These are phyloP conservation scores for Clarkia xantiana DNA, from an alignment of 345 rosid species.

Conservation along the genomic window DNA sequence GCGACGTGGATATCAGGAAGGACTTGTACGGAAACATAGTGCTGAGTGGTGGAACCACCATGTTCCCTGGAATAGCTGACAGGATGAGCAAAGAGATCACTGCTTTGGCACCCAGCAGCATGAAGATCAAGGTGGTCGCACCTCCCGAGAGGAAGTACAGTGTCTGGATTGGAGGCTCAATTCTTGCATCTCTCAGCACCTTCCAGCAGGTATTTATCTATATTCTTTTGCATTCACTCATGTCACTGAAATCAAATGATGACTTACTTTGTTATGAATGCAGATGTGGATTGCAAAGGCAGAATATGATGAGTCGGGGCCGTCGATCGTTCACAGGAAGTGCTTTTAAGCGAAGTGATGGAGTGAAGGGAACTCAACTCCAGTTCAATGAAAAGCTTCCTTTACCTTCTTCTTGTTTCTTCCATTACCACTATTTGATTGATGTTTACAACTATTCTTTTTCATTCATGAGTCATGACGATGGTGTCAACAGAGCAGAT, in stretches of 20 bases:
- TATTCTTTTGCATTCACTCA: no score
- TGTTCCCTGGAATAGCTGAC: constrained; percentile 62
- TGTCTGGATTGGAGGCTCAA: constrained; percentile 54
- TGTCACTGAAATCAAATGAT: no score
- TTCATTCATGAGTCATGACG: no score
- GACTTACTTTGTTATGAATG: no score
- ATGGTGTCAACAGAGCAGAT: no score
- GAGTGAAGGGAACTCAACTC: no score
- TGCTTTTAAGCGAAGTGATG: constrained; percentile 13
- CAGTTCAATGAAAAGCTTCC: no score
- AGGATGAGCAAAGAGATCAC: constrained; percentile 73
- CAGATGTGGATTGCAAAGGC: constrained; percentile 42
- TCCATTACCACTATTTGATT: no score
- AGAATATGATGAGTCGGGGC: constrained; percentile 38
- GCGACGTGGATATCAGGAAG: constrained; percentile 53
- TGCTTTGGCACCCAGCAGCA: constrained; percentile 53
- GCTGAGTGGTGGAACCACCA: constrained; percentile 54
- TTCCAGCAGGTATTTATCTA: constrained; percentile 74
- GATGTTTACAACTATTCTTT: no score
- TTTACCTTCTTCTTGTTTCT: no score
- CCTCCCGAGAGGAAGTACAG: constrained; percentile 53
- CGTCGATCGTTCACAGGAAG: constrained; percentile 37
- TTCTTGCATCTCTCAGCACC: constrained; percentile 44
- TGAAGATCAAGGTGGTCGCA: constrained; percentile 50
- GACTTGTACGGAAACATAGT: constrained; percentile 44